These are phyloP conservation scores for Gaultheria prostrata DNA, from an alignment of 148 eudicot genomes.

Conservation along the genomic window DNA sequence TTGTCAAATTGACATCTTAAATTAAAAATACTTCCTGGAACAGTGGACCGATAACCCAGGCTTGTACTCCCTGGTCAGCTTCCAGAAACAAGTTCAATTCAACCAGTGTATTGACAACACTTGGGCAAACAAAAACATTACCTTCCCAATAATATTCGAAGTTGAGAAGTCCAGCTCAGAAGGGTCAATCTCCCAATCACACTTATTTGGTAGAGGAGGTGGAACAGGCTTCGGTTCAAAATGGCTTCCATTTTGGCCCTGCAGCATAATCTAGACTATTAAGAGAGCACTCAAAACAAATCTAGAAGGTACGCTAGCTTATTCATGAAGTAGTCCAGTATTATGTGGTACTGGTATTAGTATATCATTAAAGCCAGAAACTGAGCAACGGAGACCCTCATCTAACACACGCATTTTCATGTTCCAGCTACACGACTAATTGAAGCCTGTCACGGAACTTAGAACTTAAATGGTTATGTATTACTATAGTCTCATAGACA, in stretches of 20 bases:
- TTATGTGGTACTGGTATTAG: not conserved
- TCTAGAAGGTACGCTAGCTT: not conserved
- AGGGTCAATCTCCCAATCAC: conserved; percentile 98
- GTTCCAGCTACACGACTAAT: conserved; percentile 1
- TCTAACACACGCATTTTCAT: not conserved
- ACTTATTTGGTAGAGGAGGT: conserved; percentile 89
- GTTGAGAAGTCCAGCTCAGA: conserved; percentile 81
- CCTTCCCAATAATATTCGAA: conserved; percentile 82
- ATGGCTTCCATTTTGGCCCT: conserved; percentile 99
- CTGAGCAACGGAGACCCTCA: not conserved
- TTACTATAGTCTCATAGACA: conserved; percentile 11
- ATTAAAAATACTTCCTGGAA: not conserved
- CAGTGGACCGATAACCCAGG: not conserved
- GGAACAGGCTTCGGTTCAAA: conserved; percentile 87
- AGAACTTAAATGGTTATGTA: not conserved
- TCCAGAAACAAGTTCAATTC: not conserved
- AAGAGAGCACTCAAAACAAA: conserved; percentile 12
- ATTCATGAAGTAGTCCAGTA: not conserved
- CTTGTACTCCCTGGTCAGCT: conserved; percentile 6
- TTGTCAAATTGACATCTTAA: not conserved
- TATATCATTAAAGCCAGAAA: conserved; percentile 1
- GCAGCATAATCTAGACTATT: conserved; percentile 26
- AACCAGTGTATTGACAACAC: conserved; percentile 5
- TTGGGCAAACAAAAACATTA: conserved; percentile 27
- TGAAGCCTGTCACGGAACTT: not conserved